Conservation (phyloP, 805 yeast genomes). For the Blastobotrys robertii region DNA sequence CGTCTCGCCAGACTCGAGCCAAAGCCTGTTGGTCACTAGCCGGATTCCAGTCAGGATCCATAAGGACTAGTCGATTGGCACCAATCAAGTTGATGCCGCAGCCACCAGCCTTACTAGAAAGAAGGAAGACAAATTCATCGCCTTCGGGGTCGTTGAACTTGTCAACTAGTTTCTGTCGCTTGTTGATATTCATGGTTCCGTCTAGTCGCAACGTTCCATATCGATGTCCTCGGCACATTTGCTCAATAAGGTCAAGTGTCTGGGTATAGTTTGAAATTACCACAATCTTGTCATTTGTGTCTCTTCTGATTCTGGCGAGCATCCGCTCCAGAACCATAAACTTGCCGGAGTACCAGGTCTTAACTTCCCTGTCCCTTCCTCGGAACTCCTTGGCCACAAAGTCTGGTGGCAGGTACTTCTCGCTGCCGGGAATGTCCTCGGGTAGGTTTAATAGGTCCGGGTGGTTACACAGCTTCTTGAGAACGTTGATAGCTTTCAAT, state of each 20-base stretch:
- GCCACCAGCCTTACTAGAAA: constrained; percentile 97
- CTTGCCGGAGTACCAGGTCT: constrained; percentile 79
- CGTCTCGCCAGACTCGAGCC: constrained; percentile 98
- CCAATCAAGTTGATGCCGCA: constrained; percentile 97
- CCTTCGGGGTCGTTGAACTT: constrained; percentile 84
- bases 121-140: constrained; percentile 74
- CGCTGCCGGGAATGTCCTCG: constrained; percentile 66
- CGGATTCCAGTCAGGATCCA: constrained; percentile 97
- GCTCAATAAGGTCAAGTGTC: constrained; percentile 83
- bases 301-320: constrained; percentile 60
- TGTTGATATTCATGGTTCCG: constrained; percentile 86
- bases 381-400: constrained; percentile 39
- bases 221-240: constrained; percentile 61
- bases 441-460: constrained; percentile 77
- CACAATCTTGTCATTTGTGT: constrained; percentile 91
- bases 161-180: constrained; percentile 88
- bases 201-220: constrained; percentile 80
- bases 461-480: constrained; percentile 89
- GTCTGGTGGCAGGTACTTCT: constrained; percentile 55
- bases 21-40: constrained; percentile 97
- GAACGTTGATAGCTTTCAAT: constrained; percentile 58
- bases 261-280: constrained; percentile 91
- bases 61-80: constrained; percentile 77
- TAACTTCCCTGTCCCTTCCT: constrained; percentile 55
- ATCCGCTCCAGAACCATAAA: constrained; percentile 78